Evolutionary conservation across 768 basidiomycete species (phyloP).

Genomic region (Russula olivacea): DNA sequence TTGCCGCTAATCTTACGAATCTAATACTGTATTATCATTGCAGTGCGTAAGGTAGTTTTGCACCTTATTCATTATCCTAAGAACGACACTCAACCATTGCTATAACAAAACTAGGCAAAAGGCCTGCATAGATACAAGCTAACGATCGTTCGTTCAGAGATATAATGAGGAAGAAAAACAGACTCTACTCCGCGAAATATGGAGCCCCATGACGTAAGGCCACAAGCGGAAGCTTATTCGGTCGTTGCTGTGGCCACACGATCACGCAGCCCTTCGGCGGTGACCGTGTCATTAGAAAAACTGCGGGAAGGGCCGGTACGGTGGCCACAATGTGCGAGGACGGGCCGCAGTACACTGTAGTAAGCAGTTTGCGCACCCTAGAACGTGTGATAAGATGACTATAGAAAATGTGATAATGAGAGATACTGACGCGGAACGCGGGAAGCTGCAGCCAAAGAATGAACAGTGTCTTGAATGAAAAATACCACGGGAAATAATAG

Average conservation of each 20-base stretch:
- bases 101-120: constrained; percentile 9
- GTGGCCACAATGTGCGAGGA: constrained; percentile 53
- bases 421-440: constrained; percentile 64
- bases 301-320: constrained; percentile 38
- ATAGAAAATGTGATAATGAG: not conserved
- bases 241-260: constrained; percentile 39
- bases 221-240: constrained; percentile 28
- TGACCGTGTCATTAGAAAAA: constrained; percentile 48
- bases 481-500: constrained; percentile 94
- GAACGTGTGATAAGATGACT: constrained; percentile 10
- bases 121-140: constrained; percentile 6
- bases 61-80: constrained; percentile 1
- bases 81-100: constrained; percentile 15
- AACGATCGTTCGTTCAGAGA: constrained; percentile 11
- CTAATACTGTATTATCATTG: not conserved
- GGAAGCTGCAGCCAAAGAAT: constrained; percentile 91
- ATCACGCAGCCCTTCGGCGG: constrained; percentile 43
- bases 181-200: not conserved
- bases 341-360: constrained; percentile 67
- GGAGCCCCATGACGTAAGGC: not conserved
- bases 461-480: constrained; percentile 85
- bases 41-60: constrained; percentile 3
- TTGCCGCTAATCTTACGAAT: not conserved
- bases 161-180: not conserved
- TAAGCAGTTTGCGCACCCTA: constrained; percentile 88